Conservation (phyloP, 179 eudicot species). For the Sideroxylon spinosum region DNA sequence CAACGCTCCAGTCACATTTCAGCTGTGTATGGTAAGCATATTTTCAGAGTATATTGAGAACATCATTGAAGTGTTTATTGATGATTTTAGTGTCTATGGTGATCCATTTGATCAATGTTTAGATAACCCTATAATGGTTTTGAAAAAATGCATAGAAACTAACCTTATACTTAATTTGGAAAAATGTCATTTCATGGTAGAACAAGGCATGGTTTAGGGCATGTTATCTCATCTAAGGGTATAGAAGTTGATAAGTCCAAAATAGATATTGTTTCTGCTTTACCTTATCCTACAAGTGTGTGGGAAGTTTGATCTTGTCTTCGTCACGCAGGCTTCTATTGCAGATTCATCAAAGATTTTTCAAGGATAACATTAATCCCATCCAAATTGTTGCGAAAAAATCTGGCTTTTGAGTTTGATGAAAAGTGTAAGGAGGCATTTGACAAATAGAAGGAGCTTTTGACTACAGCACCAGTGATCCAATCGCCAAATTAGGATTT, state of each 20-base stretch:
- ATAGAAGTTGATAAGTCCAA: not conserved
- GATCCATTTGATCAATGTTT: constrained; percentile 16
- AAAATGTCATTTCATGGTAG: constrained; percentile 18
- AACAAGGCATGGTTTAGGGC: constrained; percentile 13
- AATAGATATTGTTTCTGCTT: not conserved
- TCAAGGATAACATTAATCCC: not conserved
- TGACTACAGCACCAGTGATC: no score
- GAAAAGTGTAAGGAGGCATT: constrained; percentile 3
- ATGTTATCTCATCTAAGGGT: constrained; percentile 5
- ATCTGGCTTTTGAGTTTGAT: constrained; percentile 12
- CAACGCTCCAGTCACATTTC: not conserved
- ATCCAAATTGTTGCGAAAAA: constrained; percentile 4
- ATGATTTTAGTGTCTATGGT: constrained; percentile 12
- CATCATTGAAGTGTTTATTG: constrained; percentile 16
- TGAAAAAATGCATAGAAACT: constrained; percentile 17
- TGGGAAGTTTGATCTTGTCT: not conserved
- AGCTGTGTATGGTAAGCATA: constrained; percentile 14
- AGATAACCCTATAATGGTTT: constrained; percentile 13
- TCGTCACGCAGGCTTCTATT: constrained; percentile 11
- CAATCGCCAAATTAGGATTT: no score
- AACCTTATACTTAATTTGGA: constrained; percentile 12
- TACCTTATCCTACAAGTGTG: constrained; percentile 1
- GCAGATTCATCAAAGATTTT: constrained; percentile 12
- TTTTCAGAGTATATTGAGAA: constrained; percentile 16
- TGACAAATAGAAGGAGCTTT: not conserved